A percentile compares a stretch with the other conserved stretches of the same genome.
phyloP scores from a whole-genome alignment of 2,329 filamentous ascomycete genomes.

The Westerdykella aurantiaca region DNA sequence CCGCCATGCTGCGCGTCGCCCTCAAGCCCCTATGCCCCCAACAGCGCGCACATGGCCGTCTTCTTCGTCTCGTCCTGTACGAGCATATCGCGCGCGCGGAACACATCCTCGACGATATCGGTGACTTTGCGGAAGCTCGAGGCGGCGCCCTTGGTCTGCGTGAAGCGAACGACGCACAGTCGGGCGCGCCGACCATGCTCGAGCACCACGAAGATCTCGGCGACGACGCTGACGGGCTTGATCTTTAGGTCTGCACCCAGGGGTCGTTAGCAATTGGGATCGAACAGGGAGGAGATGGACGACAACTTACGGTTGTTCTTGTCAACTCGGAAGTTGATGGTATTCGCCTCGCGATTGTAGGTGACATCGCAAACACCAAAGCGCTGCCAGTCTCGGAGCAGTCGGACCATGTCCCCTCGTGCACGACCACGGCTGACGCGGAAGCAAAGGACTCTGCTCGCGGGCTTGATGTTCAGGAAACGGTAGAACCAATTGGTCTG shows the following conservation, averaged over 20 bases:
- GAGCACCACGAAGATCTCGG: conserved; percentile 82
- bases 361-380: conserved; percentile 76
- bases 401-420: conserved; percentile 67
- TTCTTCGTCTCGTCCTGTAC: conserved; percentile 53
- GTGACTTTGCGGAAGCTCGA: conserved; percentile 82
- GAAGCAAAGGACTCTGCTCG: conserved; percentile 69
- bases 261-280: conserved; percentile 5
- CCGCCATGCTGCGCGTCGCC: not conserved
- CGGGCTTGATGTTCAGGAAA: conserved; percentile 84
- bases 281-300: not conserved
- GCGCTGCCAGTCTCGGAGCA: conserved; percentile 72
- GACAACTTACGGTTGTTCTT: conserved; percentile 66
- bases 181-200: conserved; percentile 73
- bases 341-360: conserved; percentile 71
- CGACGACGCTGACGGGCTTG: conserved; percentile 81
- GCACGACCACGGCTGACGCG: conserved; percentile 64
- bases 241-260: conserved; percentile 61
- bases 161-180: conserved; percentile 77
- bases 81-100: conserved; percentile 60
- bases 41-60: conserved; percentile 40
- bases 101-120: conserved; percentile 65
- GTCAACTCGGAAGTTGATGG: conserved; percentile 72
- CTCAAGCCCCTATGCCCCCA: conserved; percentile 13
- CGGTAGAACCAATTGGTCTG: conserved; percentile 77
- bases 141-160: conserved; percentile 84